Evolutionary conservation across 768 basidiomycete genomes (phyloP).

Genomic region (Leccinum aurantiacum): DNA sequence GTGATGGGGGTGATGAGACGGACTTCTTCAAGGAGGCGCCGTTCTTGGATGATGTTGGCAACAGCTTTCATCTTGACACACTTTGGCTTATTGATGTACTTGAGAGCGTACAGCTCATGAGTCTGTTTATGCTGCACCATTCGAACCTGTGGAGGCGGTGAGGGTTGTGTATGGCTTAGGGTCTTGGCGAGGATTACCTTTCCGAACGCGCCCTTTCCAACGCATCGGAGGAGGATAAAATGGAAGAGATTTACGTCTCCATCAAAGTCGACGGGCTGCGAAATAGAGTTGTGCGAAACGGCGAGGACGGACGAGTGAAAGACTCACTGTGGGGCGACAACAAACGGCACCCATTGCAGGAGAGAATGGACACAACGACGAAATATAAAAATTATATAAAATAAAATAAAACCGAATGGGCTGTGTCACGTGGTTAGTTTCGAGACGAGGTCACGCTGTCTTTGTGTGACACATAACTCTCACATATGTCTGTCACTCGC

Average conservation of each 20-base stretch:
- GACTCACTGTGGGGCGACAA: slow-evolving; percentile 74
- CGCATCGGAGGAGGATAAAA: slow-evolving; percentile 89
- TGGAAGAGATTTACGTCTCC: slow-evolving; percentile 97
- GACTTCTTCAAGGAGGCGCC: slow-evolving; percentile 93
- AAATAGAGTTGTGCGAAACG: slow-evolving; percentile 1
- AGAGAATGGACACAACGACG: neutral
- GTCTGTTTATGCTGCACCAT: slow-evolving; percentile 99
- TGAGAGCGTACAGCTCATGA: slow-evolving; percentile 94
- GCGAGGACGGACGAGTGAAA: neutral
- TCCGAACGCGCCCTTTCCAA: slow-evolving; percentile 99
- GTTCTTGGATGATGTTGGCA: slow-evolving; percentile 95
- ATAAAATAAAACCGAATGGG: slow-evolving; percentile 13
- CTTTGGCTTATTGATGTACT: slow-evolving; percentile 99
- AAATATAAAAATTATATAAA: slow-evolving; percentile 1
- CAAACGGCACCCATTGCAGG: slow-evolving; percentile 72
- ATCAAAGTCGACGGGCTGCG: slow-evolving; percentile 90
- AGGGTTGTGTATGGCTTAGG: slow-evolving; percentile 11
- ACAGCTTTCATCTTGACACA: slow-evolving; percentile 99
- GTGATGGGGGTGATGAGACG: slow-evolving; percentile 11
- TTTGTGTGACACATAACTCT: neutral
- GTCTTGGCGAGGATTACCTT: slow-evolving; percentile 57
- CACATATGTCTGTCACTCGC: slow-evolving; percentile 12
- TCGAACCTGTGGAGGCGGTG: slow-evolving; percentile 67
- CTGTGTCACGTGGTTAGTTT: slow-evolving; percentile 16
- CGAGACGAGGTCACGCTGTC: neutral